Percentiles rank a stretch among this genome's conserved stretches.
phyloP scores from a whole-genome alignment of 2,329 filamentous ascomycete genomes.

The Pseudopithomyces maydicus region DNA sequence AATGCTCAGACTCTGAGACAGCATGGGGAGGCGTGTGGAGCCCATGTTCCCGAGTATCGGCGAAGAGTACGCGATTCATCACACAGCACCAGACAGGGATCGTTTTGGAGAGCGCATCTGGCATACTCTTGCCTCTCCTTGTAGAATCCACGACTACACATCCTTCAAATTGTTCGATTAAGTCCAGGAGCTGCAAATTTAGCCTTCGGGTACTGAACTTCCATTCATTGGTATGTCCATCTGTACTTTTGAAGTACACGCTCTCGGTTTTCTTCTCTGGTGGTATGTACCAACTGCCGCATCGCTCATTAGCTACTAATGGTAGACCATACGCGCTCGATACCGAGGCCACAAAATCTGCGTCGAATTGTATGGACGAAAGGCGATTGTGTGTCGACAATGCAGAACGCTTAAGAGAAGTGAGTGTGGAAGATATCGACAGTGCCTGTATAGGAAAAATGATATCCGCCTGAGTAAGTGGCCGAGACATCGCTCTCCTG shows the following conservation, averaged over 20 bases:
- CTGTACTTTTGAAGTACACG: constrained; percentile 97
- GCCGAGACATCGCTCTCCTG: constrained; percentile 20
- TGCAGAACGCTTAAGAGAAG: constrained; percentile 75
- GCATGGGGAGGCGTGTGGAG: constrained; percentile 75
- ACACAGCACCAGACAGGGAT: constrained; percentile 93
- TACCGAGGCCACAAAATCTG: constrained; percentile 71
- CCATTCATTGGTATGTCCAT: constrained; percentile 92
- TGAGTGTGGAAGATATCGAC: constrained; percentile 66
- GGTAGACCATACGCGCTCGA: constrained; percentile 65
- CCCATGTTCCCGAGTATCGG: constrained; percentile 55
- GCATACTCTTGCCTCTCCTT: constrained; percentile 88
- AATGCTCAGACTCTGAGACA: constrained; percentile 75
- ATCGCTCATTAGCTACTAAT: constrained; percentile 89
- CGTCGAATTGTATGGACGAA: constrained; percentile 76
- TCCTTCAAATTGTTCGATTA: constrained; percentile 71
- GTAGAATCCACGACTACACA: constrained; percentile 93
- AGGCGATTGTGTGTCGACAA: constrained; percentile 83
- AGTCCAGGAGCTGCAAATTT: constrained; percentile 78
- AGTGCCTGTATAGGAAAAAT: constrained; percentile 65
- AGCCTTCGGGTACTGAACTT: constrained; percentile 82
- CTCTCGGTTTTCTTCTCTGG: constrained; percentile 69
- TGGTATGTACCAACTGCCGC: constrained; percentile 91
- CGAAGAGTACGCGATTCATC: constrained; percentile 79
- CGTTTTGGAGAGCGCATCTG: constrained; percentile 92
- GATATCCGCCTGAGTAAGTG: constrained; percentile 46